Base-by-base conservation (phyloP, 805 yeast species). In the Sungouiella blattae region DNA sequence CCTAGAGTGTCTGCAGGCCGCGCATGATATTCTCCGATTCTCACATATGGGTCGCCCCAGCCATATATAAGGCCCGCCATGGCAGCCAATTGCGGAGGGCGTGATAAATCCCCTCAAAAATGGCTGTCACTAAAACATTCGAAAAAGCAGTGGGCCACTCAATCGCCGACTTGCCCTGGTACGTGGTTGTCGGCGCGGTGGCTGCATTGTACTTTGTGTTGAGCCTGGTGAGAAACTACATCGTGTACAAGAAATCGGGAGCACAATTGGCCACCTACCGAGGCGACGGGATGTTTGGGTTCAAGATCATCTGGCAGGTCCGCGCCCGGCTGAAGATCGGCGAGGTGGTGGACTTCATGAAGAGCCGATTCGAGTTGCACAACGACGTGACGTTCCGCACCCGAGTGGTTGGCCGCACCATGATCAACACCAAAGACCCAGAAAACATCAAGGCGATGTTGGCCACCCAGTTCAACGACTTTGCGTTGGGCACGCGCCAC, bases 361-460 rank as follows among this genome's bases (percentile, higher is more conserved):
- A 35, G 31, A 8, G 18, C 9, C 28, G 36, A 7, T 33, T 45
- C 40, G 24, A 22, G 12, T 16, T 26, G 18, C 12, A 31, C 22
- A 22, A 28, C 11, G 24, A 29, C 23, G 20, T 27, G 14, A 45
- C 49, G 4, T 27, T 37, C 15, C 18, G 22, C 13, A 14, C 43
- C 22, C 33, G 24, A 8, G 15, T 45, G 27, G 47, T 37, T 4
- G 49, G 47, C 11, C 36, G 27, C 12, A 26, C 30, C 16, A 15
- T 36, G 9, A 20, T 43, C 7, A 24, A 18, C 21, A 51, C 58
- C 6, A 30, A 26, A 2, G 57, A 53, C 25, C 58, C 58, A 9
- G 56, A 51, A 26, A 50, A 49, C 39, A 40, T 53, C 37, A 54
- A 54, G 51, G 58, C 59, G n/a, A 22, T 53, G 6, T 48, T 54